These are phyloP conservation scores for Tubosaeta sp. DNA, from an alignment of 768 basidiomycete species.

Conservation along the genomic window DNA sequence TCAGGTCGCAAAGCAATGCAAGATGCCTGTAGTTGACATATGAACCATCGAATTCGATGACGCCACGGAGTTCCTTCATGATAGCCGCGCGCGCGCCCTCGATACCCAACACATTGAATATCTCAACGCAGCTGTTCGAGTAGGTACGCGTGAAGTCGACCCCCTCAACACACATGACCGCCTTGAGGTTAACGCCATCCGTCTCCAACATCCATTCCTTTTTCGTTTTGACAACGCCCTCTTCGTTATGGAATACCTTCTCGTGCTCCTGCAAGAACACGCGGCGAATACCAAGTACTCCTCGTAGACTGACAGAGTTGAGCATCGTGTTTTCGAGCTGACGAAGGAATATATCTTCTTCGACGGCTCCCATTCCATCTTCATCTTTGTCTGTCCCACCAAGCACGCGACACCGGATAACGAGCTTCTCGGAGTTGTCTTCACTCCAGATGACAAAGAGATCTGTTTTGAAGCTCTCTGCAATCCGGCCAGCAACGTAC, in stretches of 20 bases:
- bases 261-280: constrained; percentile 93
- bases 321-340: constrained; percentile 96
- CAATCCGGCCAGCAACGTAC: constrained; percentile 89
- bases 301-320: constrained; percentile 90
- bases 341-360: constrained; percentile 95
- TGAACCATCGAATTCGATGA: constrained; percentile 99
- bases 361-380: constrained; percentile 65
- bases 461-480: constrained; percentile 92
- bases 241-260: constrained; percentile 57
- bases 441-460: constrained; percentile 98
- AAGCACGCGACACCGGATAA: constrained; percentile 93
- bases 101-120: constrained; percentile 93
- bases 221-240: constrained; percentile 60
- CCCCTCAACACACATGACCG: constrained; percentile 92
- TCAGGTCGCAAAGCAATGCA: constrained; percentile 93
- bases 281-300: constrained; percentile 84
- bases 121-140: constrained; percentile 95
- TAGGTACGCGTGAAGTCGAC: constrained; percentile 92
- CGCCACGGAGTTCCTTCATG: constrained; percentile 88
- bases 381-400: constrained; percentile 84
- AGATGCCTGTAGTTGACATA: constrained; percentile 99
- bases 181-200: constrained; percentile 92
- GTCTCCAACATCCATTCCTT: constrained; percentile 97
- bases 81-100: constrained; percentile 95
- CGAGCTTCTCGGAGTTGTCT: constrained; percentile 95